Evolutionary conservation across 2,329 filamentous ascomycete genomes (phyloP), one percentile per base, ranked within the genome.

Genomic region (Phialocephala subalpina): DNA sequence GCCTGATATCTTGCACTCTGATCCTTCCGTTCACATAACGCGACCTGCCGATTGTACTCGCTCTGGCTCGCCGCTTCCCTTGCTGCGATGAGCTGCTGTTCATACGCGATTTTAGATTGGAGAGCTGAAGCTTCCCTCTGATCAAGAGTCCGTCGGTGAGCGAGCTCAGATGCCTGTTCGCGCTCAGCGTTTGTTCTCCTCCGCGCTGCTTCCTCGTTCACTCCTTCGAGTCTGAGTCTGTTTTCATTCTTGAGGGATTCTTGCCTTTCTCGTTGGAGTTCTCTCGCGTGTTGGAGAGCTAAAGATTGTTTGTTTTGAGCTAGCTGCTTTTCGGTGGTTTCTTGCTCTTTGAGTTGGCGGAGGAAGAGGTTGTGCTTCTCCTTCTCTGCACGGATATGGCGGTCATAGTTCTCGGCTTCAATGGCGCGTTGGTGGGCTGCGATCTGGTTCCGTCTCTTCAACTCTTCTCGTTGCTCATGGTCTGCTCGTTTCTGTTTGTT

Each of bases 391-490:
- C 18, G n/a, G 2, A 38, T 3, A 22, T 53, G 36, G n/a, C 59
- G 59, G 7, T 53, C 45, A 12, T 49, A 18, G 33, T 49, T 22
- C 35, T 53, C 59, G 14, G 27, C 59, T 36, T 52, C 59, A 25
- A 53, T 35, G 33, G 59, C 42, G 20, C 59, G 59, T 29, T 52
- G 59, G 27, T 55, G 59, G n/a, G 45, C 59, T 9, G 59, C 59
- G 29, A 61, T 25, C 11, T 25, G 45, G 12, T 53, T 20, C 5
- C 45, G n/a, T 40, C 59, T 14, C 27, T 52, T 61, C 45, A 61
- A 5, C 45, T 61, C 59, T 52, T 61, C 59, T 20, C 59, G 42
- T 61, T 61, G 59, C 45, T 61, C 59, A 27, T 61, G 59, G 27
- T 61, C 59, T 38, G 59, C 59, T 27, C 59, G 59, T 40, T 53